Conservation (phyloP, 352 stramenopile species). For the Phytophthora tentaculata region DNA sequence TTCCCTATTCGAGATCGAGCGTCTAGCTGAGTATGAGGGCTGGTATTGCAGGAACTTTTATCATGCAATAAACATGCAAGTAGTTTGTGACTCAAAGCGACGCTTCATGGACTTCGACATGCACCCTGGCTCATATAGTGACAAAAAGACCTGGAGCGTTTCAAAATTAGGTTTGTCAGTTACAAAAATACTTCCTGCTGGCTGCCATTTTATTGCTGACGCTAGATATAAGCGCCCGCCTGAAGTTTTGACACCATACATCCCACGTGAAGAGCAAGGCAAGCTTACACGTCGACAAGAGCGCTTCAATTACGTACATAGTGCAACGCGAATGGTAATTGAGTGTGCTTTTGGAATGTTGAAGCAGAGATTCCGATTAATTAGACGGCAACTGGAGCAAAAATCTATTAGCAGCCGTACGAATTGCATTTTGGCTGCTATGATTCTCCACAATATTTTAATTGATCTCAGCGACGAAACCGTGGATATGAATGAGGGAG, state of each 20-base stretch:
- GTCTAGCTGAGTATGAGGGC: neutral
- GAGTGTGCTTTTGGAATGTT: constrained; percentile 9
- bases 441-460: constrained; percentile 4
- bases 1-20: neutral
- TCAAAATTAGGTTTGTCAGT: neutral
- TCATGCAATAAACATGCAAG: neutral
- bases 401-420: constrained; percentile 1
- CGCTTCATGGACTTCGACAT: neutral
- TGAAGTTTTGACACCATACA: neutral
- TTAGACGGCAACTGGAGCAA: constrained; percentile 6
- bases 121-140: neutral
- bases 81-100: neutral
- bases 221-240: neutral
- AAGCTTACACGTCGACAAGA: neutral
- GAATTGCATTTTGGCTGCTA: constrained; percentile 5
- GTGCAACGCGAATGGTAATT: neutral
- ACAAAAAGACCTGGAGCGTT: neutral
- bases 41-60: neutral
- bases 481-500: neutral
- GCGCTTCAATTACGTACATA: neutral
- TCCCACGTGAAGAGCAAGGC: neutral
- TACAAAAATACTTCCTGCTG: neutral
- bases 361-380: constrained; percentile 3
- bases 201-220: neutral
- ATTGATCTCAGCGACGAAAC: constrained; percentile 5